phyloP scores from a whole-genome alignment of 2,329 filamentous ascomycete genomes.

The Trichophyton equinum region DNA sequence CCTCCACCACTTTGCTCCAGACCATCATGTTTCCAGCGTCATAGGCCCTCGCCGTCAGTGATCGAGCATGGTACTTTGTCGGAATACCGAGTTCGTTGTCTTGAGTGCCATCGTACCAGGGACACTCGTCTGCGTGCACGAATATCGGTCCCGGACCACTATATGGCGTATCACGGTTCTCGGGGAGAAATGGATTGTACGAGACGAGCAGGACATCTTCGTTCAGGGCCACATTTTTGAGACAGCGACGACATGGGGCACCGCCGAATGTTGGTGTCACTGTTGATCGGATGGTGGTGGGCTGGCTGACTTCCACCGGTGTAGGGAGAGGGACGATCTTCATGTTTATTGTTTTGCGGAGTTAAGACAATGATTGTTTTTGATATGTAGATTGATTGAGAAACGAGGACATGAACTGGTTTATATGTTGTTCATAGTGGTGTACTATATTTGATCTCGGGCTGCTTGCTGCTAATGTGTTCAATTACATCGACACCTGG shows the following conservation, averaged over 20 bases:
- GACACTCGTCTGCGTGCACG: constrained; percentile 3
- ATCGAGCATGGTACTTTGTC: background rate
- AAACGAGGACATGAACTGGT: background rate
- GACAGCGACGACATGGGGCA: constrained; percentile 5
- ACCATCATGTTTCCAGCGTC: constrained; percentile 6
- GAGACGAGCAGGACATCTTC: constrained; percentile 5
- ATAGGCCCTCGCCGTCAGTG: background rate
- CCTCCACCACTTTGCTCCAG: constrained; percentile 2
- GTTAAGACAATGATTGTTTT: background rate
- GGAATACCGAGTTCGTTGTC: background rate
- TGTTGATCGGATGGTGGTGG: background rate
- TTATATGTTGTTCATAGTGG: background rate
- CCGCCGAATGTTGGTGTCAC: background rate
- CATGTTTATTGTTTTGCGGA: background rate
- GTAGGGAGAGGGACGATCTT: constrained; percentile 6
- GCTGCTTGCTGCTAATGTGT: background rate
- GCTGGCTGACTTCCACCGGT: background rate
- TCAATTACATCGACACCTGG: background rate
- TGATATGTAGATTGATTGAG: background rate
- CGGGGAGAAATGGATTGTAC: constrained; percentile 5
- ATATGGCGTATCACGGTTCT: background rate
- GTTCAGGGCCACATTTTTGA: background rate
- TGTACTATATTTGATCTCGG: no score
- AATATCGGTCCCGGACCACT: constrained; percentile 3
- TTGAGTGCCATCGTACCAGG: background rate